Base-by-base conservation (phyloP, 805 yeast genomes). In the Metschnikowia bowlesiae region DNA sequence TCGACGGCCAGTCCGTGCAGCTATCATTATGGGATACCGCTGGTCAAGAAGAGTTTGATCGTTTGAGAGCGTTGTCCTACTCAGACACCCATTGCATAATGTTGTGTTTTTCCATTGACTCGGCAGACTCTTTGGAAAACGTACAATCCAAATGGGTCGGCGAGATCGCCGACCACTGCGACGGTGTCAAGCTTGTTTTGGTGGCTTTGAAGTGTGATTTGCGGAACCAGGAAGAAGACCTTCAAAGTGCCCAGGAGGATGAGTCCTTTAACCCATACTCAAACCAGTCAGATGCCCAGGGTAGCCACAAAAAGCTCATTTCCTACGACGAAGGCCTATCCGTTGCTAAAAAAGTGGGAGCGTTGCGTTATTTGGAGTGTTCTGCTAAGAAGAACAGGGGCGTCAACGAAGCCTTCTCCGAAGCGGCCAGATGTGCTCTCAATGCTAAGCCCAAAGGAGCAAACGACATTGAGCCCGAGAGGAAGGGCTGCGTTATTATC, bases 371-470 rank as follows among this genome's bases (percentile, higher is more conserved):
- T 67, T 77, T 94, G 63, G 99, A 94, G 69, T 94, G 99, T 71
- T 88, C 96, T 29, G 98, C 99, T 6, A 94, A 91, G 75, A 84
- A 86, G 67, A 92, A 91, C 69, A 82, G 96, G 63, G 99, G 99
- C 57, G 99, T 94, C n/a, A 94, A 95, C 64, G 99, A 94, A 72
- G 98, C 97, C 8, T 94, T 94, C 66, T 90, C 97, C 0, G 99
- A 94, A 71, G 99, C 98, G 40, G 97, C 98, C 7, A 84, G 99
- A 67, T 91, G 96, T 63, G 98, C 97, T 2, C 76, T 92, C 58
- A 85, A 87, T 54, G 96, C 96, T 11, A 88, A 82, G 63, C 87
- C 96, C 46, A 88, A 84, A 70, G 92, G 91, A 48, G 82, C 81
- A 46, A 71, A 73, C 54, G 79, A 76, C 49, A 78, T 75, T 48